A percentile compares a stretch with the other conserved stretches of the same genome.
Evolutionary conservation across 495 filamentous ascomycete genomes (phyloP).

Genomic region (Hypoxylon intermedium): DNA sequence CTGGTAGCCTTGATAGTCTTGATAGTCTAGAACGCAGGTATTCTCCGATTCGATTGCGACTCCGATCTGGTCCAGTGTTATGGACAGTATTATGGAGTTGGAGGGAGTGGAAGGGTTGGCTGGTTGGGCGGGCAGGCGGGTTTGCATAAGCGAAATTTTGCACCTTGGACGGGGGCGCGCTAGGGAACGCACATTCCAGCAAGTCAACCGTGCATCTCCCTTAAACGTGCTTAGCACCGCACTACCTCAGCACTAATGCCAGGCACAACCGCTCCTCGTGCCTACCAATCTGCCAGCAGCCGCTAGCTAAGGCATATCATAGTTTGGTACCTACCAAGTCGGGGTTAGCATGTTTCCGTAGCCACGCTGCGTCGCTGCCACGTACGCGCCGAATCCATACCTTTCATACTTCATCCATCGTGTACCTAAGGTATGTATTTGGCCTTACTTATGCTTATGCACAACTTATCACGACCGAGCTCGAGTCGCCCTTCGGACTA

Average conservation of each 20-base stretch:
- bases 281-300: constrained; percentile 2
- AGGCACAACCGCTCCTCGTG: constrained; percentile 25
- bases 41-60: constrained; percentile 29
- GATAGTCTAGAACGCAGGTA: constrained; percentile 18
- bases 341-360: background rate
- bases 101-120: constrained; percentile 13
- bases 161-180: background rate
- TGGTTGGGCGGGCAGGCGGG: constrained; percentile 8
- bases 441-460: no score
- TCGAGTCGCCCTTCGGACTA: background rate
- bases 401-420: background rate
- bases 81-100: background rate
- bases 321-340: background rate
- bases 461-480: no score
- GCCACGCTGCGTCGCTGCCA: background rate
- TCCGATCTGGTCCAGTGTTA: constrained; percentile 3
- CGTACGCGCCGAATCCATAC: background rate
- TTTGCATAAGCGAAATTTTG: constrained; percentile 36
- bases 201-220: background rate
- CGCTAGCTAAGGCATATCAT: background rate
- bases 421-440: no score
- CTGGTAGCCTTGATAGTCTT: no score
- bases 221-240: constrained; percentile 17
- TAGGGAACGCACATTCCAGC: background rate
- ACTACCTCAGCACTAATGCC: constrained; percentile 30